A percentile compares a stretch with the other conserved stretches of the same genome.
Conservation (phyloP, 1,284 basidiomycete genomes). For the Wallemia hederae region DNA sequence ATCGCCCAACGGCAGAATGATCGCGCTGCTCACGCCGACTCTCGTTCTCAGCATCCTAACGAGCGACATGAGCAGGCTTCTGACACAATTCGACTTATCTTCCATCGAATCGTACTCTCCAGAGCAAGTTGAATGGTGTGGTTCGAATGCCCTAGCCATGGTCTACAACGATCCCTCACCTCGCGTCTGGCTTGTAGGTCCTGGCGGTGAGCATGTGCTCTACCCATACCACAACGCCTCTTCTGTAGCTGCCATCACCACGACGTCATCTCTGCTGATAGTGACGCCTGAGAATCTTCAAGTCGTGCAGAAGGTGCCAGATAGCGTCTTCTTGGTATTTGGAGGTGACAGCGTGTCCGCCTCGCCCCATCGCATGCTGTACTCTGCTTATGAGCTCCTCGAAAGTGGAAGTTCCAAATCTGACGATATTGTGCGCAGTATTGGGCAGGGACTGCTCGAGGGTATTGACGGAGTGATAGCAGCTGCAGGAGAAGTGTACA, state of each 20-base stretch:
- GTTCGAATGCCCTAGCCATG: not conserved
- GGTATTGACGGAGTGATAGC: constrained; percentile 83
- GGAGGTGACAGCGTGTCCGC: not conserved
- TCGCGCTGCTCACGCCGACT: not conserved
- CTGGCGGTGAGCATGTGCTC: not conserved
- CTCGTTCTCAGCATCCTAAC: not conserved
- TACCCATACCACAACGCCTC: not conserved
- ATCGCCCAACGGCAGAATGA: not conserved
- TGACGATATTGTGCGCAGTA: constrained; percentile 68
- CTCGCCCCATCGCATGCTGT: constrained; percentile 14
- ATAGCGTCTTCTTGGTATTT: too few relatives aligned
- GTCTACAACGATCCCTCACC: not conserved
- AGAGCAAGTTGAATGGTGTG: not conserved
- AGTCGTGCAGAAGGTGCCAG: too few relatives aligned
- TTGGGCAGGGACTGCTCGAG: constrained; percentile 50
- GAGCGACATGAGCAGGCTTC: not conserved
- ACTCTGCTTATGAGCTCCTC: constrained; percentile 44
- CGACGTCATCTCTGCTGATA: not conserved
- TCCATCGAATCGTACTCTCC: not conserved
- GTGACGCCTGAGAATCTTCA: not conserved
- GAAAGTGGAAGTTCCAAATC: constrained; percentile 54
- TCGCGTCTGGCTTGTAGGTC: not conserved
- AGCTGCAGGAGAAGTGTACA: constrained; percentile 76
- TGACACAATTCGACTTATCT: not conserved
- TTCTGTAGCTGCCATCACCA: not conserved